phyloP scores from a whole-genome alignment of 208 protist genomes.

The Tetramitus jugosus region DNA sequence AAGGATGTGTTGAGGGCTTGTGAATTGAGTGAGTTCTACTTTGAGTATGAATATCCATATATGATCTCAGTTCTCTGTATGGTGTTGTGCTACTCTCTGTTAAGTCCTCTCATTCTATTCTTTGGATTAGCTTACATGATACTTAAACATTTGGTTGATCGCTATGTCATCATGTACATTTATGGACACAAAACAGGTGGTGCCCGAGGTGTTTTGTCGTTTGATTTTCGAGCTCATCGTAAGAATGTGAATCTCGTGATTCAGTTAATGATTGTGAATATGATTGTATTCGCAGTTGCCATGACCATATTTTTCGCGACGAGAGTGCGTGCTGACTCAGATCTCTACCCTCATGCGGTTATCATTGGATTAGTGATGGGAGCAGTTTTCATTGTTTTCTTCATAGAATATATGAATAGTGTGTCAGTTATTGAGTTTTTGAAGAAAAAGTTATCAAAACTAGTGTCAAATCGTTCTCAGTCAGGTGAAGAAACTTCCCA shows the following conservation, averaged over 20 bases:
- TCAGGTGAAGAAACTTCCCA: no score
- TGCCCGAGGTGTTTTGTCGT: background rate
- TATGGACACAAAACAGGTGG: background rate
- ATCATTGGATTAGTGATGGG: background rate
- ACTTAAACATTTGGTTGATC: constrained; percentile 23
- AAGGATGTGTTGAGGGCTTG: background rate
- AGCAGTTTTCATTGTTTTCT: no score
- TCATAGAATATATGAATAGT: no score
- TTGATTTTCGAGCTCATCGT: background rate
- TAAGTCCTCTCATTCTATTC: constrained; percentile 14
- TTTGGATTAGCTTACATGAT: constrained; percentile 3
- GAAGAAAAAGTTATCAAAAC: no score
- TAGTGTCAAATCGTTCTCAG: no score
- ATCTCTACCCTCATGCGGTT: background rate
- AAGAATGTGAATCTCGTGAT: background rate
- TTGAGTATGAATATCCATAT: constrained; percentile 22
- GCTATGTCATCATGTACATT: constrained; percentile 27
- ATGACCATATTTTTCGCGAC: constrained; percentile 8
- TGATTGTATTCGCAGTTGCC: background rate
- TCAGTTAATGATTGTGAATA: background rate
- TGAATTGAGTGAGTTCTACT: constrained; percentile 8
- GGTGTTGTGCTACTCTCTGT: background rate
- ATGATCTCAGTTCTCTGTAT: background rate
- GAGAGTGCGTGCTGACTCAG: background rate
- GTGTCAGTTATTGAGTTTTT: no score